Evolutionary conservation across 2,329 filamentous ascomycete genomes (phyloP), one percentile per base, ranked within the genome.

Genomic region (Plectosphaerella sp.): DNA sequence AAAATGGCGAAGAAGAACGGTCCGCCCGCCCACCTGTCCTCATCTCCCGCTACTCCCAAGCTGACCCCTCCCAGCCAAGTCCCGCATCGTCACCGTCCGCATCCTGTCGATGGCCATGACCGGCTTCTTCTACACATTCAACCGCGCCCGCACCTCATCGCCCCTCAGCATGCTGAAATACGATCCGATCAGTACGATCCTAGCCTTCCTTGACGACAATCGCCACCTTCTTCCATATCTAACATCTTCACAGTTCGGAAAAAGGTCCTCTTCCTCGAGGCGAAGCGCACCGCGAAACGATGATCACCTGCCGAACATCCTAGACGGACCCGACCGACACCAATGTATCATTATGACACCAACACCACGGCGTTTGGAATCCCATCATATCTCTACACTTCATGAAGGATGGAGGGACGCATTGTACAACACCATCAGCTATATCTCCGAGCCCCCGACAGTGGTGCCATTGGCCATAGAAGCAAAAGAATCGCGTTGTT

Each of bases 151-250:
- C 61, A 81, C 83, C 28, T 80, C 91, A 57, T 79, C 87, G 45
- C 92, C 95, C 52, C 82, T 99, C 73, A 95, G 91, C 76, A 94
- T 99, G 91, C 77, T 99, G 63, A 99, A 99, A 78, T 99, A 99
- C 73, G 94, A 99, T 68, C 94, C 94, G 42, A 92, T 99, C 59
- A 87, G 90, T 96, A 84, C 59, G 68, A 49, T 10, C n/a, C 14
- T 12, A 5, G 11, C 18, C 12, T 9, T 9, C 16, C 49, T 15
- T 2, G 12, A 6, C 22, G n/a, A 43, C 16, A 22, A 9, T 43
- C 11, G 37, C 22, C 11, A 12, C 8, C 4, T 7, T 9, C 3
- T 3, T 12, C 8, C 28, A 7, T 12, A 33, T 4, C 15, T 41
- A 22, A 45, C 41, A 22, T 10, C 18, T 7, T 33, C 60, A 28